phyloP scores from a whole-genome alignment of 805 yeast species.

The Starmerella roubikii region DNA sequence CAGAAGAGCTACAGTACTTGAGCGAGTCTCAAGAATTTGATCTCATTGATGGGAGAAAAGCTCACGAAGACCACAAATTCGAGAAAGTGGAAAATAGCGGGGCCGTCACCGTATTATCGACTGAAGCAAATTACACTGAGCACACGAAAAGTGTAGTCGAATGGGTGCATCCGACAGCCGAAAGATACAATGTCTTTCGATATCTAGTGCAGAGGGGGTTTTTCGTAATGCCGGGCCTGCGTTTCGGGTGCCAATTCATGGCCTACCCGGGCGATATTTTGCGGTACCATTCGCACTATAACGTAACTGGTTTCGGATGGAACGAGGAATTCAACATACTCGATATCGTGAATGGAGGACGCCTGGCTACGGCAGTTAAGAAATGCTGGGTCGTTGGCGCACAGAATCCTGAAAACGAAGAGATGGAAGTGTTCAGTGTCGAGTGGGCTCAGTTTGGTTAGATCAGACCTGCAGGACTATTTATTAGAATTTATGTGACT shows the following conservation, averaged over 20 bases:
- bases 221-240: constrained; percentile 65
- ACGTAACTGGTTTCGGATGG: constrained; percentile 40
- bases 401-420: constrained; percentile 19
- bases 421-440: constrained; percentile 42
- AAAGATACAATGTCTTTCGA: constrained; percentile 29
- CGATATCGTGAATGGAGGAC: constrained; percentile 66
- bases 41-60: constrained; percentile 32
- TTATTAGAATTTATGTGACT: background rate
- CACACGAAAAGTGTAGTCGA: background rate
- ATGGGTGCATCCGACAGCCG: constrained; percentile 2
- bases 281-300: constrained; percentile 74
- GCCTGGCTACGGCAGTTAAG: constrained; percentile 85
- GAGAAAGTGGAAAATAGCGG: background rate
- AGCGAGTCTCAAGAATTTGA: constrained; percentile 32
- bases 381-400: constrained; percentile 55
- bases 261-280: constrained; percentile 94
- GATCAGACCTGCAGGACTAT: background rate
- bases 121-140: background rate
- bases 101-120: background rate
- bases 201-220: constrained; percentile 35
- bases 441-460: constrained; percentile 97
- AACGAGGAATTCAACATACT: constrained; percentile 42
- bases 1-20: constrained; percentile 64
- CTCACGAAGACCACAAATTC: background rate
- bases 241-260: constrained; percentile 81